A percentile compares a stretch with the other conserved stretches of the same genome.
phyloP scores from a whole-genome alignment of 768 basidiomycete species.

The Lanmaoa rubissima region DNA sequence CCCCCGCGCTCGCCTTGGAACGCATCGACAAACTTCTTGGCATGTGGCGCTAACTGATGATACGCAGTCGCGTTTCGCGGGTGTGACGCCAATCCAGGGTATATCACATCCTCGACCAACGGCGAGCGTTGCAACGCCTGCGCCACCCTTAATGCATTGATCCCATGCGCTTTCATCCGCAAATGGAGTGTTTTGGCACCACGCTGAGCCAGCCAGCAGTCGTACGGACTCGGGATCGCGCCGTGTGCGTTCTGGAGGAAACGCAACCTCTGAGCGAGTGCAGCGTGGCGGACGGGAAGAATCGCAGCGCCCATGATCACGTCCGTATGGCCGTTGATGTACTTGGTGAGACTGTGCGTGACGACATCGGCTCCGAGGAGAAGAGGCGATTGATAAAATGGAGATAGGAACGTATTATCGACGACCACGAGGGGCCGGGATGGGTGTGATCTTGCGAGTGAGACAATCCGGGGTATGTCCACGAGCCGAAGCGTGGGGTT shows the following conservation, averaged over 20 bases:
- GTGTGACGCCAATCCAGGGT: slow-evolving; percentile 76
- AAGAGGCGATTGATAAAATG: slow-evolving; percentile 87
- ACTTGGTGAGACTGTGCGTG: slow-evolving; percentile 83
- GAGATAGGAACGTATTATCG: slow-evolving; percentile 94
- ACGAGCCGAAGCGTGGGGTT: slow-evolving; percentile 91
- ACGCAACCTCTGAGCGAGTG: slow-evolving; percentile 55
- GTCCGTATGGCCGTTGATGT: slow-evolving; percentile 92
- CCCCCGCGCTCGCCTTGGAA: slow-evolving; percentile 27
- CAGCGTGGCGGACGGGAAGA: slow-evolving; percentile 53
- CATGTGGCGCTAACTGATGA: slow-evolving; percentile 63
- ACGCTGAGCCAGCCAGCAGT: slow-evolving; percentile 87
- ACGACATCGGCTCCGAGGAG: slow-evolving; percentile 84
- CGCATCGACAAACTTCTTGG: slow-evolving; percentile 56
- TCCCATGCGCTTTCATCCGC: slow-evolving; percentile 83
- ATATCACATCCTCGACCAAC: slow-evolving; percentile 78
- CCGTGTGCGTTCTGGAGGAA: slow-evolving; percentile 92
- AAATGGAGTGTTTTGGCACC: slow-evolving; percentile 90
- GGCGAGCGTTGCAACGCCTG: slow-evolving; percentile 50
- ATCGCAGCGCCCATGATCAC: slow-evolving; percentile 87
- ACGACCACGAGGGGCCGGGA: slow-evolving; percentile 77
- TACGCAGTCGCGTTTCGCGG: slow-evolving; percentile 66
- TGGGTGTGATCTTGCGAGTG: slow-evolving; percentile 61
- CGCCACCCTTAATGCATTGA: slow-evolving; percentile 78
- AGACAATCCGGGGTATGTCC: slow-evolving; percentile 69
- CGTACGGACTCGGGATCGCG: slow-evolving; percentile 80